Conservation (phyloP, 768 basidiomycete species). For the Pleurotus pulmonarius region DNA sequence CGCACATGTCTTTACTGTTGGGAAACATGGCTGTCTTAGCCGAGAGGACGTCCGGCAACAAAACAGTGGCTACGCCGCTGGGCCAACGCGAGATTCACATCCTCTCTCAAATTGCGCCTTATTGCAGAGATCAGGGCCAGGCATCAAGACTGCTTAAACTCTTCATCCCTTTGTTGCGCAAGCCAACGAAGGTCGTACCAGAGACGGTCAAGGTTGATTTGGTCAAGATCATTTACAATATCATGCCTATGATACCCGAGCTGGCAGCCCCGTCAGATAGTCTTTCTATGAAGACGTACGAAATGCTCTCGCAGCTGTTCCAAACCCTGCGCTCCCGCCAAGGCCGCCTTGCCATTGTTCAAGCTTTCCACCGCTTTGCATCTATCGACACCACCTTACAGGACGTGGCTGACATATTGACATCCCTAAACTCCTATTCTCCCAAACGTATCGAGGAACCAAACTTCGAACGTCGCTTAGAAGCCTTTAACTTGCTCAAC, state of each 20-base stretch:
- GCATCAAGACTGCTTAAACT: conserved; percentile 69
- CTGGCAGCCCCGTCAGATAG: conserved; percentile 40
- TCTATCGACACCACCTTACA: conserved; percentile 43
- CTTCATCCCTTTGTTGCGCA: conserved; percentile 77
- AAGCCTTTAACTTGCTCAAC: conserved; percentile 73
- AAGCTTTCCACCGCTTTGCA: conserved; percentile 53
- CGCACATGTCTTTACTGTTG: conserved; percentile 69
- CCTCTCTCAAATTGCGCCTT: conserved; percentile 74
- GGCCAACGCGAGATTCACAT: conserved; percentile 81
- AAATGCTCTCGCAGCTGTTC: conserved; percentile 73
- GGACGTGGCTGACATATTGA: conserved; percentile 50
- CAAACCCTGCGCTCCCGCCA: conserved; percentile 68
- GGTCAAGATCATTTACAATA: conserved; percentile 62
- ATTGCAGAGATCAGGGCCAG: conserved; percentile 65
- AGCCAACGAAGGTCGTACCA: conserved; percentile 67
- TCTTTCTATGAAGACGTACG: conserved; percentile 51
- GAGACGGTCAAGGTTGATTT: conserved; percentile 87
- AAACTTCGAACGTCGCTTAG: conserved; percentile 83
- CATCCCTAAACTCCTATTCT: conserved; percentile 83
- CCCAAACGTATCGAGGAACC: conserved; percentile 81
- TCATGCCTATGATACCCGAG: conserved; percentile 67
- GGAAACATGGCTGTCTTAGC: conserved; percentile 68
- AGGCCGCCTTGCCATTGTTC: conserved; percentile 66
- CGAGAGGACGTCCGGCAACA: conserved; percentile 51
- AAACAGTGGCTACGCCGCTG: conserved; percentile 54